Conservation (phyloP, 768 basidiomycete species). For the Strobilomyces echinocephalus region DNA sequence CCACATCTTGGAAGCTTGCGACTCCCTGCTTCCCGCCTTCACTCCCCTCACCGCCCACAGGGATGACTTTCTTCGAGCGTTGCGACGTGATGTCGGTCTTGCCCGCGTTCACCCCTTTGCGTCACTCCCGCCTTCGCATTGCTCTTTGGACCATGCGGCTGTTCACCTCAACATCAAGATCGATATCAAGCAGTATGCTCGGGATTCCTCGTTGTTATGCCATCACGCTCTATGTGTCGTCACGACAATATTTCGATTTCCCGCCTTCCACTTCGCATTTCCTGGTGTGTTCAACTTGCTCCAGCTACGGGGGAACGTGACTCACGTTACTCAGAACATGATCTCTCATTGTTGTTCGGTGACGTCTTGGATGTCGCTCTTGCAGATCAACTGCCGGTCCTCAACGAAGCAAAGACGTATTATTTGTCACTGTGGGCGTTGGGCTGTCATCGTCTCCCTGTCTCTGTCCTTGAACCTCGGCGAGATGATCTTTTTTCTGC, state of each 20-base stretch:
- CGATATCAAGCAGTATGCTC: conserved; percentile 37
- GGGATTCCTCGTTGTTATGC: conserved; percentile 43
- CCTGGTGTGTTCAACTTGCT: conserved; percentile 37
- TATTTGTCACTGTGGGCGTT: conserved; percentile 49
- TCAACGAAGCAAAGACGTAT: conserved; percentile 41
- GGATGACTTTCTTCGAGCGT: conserved; percentile 33
- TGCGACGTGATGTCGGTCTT: conserved; percentile 51
- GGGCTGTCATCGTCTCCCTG: conserved; percentile 46
- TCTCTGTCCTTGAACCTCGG: conserved; percentile 31
- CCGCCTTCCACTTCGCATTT: conserved; percentile 42
- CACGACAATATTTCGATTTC: conserved; percentile 48
- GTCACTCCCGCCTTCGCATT: conserved; percentile 1
- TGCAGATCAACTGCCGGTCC: conserved; percentile 31
- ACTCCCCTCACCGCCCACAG: conserved; percentile 32
- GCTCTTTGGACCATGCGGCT: background rate
- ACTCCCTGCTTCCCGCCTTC: conserved; percentile 18
- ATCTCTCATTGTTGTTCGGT: conserved; percentile 41
- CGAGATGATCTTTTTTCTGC: conserved; percentile 31
- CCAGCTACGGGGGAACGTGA: background rate
- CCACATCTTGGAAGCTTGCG: conserved; percentile 2
- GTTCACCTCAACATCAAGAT: conserved; percentile 18
- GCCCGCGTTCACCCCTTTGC: conserved; percentile 34
- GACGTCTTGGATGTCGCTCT: conserved; percentile 42
- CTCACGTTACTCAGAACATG: conserved; percentile 32
- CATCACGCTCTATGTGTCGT: conserved; percentile 50